These are phyloP conservation scores for Litchi chinensis DNA, from an alignment of 345 rosid species.

Conservation along the genomic window DNA sequence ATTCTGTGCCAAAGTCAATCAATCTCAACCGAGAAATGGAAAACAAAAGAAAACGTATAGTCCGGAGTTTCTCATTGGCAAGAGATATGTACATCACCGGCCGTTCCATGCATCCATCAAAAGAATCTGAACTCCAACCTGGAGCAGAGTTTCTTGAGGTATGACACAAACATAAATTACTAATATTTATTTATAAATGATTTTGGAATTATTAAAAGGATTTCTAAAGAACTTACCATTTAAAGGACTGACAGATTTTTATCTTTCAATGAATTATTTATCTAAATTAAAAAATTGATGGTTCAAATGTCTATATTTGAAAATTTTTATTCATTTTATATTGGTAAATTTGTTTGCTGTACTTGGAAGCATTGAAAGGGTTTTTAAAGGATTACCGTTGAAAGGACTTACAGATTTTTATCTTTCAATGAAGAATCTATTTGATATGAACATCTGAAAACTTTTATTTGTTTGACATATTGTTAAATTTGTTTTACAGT, in stretches of 20 bases:
- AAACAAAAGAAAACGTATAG: slow-evolving; percentile 52
- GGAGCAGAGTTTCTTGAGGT: slow-evolving; percentile 90
- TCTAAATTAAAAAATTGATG: no score
- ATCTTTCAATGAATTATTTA: no score
- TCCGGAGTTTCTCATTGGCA: slow-evolving; percentile 79
- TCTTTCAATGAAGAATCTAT: neutral
- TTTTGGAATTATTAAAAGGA: no score
- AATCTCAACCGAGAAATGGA: slow-evolving; percentile 64
- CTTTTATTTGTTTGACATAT: no score
- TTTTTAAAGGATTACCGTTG: neutral
- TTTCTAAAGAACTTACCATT: no score
- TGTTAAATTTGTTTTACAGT: slow-evolving; percentile 38
- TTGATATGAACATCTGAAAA: no score
- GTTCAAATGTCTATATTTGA: no score
- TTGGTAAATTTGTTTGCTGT: no score
- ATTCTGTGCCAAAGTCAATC: slow-evolving; percentile 44
- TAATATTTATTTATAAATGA: no score
- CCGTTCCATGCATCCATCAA: slow-evolving; percentile 39
- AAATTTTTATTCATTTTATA: no score
- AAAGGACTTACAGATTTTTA: neutral
- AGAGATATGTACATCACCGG: slow-evolving; percentile 55
- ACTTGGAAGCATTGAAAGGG: no score
- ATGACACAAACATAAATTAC: neutral
- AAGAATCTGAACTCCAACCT: slow-evolving; percentile 58
- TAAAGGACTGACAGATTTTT: no score